Base-by-base conservation (phyloP, 371 early-diverging fungal species). In the Conidiobolus incongruus region DNA sequence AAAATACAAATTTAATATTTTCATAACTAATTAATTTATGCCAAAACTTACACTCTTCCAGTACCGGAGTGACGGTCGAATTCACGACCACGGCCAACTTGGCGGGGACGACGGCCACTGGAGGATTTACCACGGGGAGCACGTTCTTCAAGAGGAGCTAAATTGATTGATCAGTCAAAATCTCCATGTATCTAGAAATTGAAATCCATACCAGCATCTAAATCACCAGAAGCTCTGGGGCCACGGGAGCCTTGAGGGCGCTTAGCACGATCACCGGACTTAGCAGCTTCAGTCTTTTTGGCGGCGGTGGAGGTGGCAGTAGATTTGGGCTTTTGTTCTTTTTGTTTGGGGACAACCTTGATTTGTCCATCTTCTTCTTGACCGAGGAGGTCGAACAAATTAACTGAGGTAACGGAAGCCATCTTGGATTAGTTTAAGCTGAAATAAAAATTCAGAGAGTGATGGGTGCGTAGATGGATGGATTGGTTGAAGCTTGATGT, bases 21-120 rank as follows among this genome's bases (percentile, higher is more conserved):
- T n/a, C n/a, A n/a, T n/a, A n/a, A n/a, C n/a, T n/a, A n/a, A n/a
- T n/a, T n/a, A n/a, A n/a, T n/a, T n/a, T n/a, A n/a, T n/a, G n/a
- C n/a, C n/a, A n/a, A n/a, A n/a, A n/a, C n/a, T n/a, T n/a, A n/a
- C n/a, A n/a, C n/a, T 55, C 66, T 59, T 51, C 74, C 83, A 35
- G 75, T 72, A 49, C 66, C 79, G 49, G 68, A 68, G 63, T 77
- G 81, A 52, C 89, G 78, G 57, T 88, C 89, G 57, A 68, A 75
- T 56, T 75, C 72, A 53, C 79, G 64, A 16, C 70, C 74, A 44
- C 61, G 61, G 28, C 63, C 60, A 42, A 55, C 57, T 35, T 60
- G 59, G 28, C 70, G 65, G 43, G 58, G 53, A 32, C 61, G 58
- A 41, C 59, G 52, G 19, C 52, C 52, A n/a, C 47, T 48, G 40